Evolutionary conservation across 495 filamentous ascomycete genomes (phyloP), one percentile per base, ranked within the genome.

Genomic region (Mytilinidion resinicola): DNA sequence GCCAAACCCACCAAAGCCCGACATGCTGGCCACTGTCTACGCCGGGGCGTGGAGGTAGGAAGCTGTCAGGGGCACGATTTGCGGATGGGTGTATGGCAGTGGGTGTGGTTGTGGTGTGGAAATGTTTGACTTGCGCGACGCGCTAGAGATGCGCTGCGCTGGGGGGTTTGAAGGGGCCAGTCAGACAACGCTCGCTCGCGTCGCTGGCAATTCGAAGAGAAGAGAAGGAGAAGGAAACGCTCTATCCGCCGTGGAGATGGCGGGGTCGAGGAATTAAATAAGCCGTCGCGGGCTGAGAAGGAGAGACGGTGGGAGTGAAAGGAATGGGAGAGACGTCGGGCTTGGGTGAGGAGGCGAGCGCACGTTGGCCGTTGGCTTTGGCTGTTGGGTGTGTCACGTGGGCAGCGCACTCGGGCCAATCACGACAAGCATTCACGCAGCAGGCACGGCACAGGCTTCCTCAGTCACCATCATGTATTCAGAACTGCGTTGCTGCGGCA

Each of bases 1-100:
- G 30, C 63, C 62, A 51, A 65, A 67, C 50, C 67, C 67, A 44
- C 75, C 73, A 41, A 64, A 61, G 53, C 63, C 60, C 19, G 63
- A 63, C 63, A 68, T 66, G 15, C 42, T 64, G 47, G 55, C 19
- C 57, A 19, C 46, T 52, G n/a, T 20, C 42, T 46, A 43, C n/a
- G 25, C 19, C 12, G 37, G 53, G 19, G 41, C 55, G 56, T 42
- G 56, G 55, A 7, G 19, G 19, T 46, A 50, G 51, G 53, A 15
- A 50, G 21, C 34, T 53, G 50, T 46, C 46, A 50, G n/a, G 11
- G 53, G 49, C 20, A 30, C 10, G 11, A 34, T 61, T 37, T 30
- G 57, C 44, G 34, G 53, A 55, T 36, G 37, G 48, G 39, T 48
- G 56, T 63, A 17, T 47, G 56, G 19, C 15, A 25, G 46, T 19